Evolutionary conservation across 331 rosid genomes (phyloP), one percentile per base, ranked within the genome.

Genomic region (Erythrophleum ivorense): DNA sequence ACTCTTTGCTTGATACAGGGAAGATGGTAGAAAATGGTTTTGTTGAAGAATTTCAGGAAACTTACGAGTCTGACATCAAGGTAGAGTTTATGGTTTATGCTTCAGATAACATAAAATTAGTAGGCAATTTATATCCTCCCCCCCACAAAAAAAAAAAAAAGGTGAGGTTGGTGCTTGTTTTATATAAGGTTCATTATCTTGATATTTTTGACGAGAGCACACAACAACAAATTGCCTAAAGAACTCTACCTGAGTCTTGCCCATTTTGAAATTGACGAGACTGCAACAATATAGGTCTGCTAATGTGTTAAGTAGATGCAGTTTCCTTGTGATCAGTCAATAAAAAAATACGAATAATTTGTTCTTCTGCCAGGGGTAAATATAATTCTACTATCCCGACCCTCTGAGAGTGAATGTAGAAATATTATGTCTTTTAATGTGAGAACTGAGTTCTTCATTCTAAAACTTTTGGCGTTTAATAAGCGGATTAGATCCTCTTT

Each of bases 1-100:
- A 16, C 71, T 60, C 34, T 81, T 66, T 67, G 38, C 71, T 31
- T 76, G 41, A 62, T 11, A 14, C 90, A 86, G 87, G 85, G 84
- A 79, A 71, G 85, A 82, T 52, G 79, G 38, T 21, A 19, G 83
- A 76, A 58, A 80, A 85, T 62, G 85, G 52, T 80, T 67, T 68
- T 43, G 79, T 70, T 50, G 88, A 83, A 81, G 89, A 80, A 31
- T 66, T 75, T 53, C 3, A 31, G 16, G 86, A 67, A 67, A 49
- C 52, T 46, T 9, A 41, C 29, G 41, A 85, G 58, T 86, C 88
- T 71, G 33, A n/a, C 49, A 60, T 16, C 15, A 86, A 80, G 96
- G 96, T 91, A 85, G 38, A 65, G 24, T 78, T 50, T 57, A 15
- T 82, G 64, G 55, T 68, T 34, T 73, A 18, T 36, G 10, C 55